phyloP scores from a whole-genome alignment of 2,329 filamentous ascomycete species.

The Stagonosporopsis tanaceti region DNA sequence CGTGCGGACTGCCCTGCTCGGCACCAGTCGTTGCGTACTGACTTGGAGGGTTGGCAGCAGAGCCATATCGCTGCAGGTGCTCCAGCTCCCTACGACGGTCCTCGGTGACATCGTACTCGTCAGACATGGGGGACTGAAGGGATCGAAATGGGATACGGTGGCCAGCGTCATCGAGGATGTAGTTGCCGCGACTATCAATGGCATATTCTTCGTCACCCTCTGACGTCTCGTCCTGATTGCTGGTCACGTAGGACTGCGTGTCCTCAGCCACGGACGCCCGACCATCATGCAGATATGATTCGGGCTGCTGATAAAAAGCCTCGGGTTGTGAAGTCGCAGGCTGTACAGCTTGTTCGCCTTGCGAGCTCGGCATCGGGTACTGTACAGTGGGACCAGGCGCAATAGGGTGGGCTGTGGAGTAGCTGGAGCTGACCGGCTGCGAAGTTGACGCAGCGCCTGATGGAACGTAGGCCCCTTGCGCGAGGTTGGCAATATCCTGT shows the following conservation, averaged over 20 bases:
- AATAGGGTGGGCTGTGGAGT: slow-evolving; percentile 30
- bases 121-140: slow-evolving; percentile 48
- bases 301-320: slow-evolving; percentile 50
- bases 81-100: slow-evolving; percentile 59
- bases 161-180: slow-evolving; percentile 46
- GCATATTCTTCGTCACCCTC: slow-evolving; percentile 50
- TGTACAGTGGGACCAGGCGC: slow-evolving; percentile 36
- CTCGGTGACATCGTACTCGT: slow-evolving; percentile 64
- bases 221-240: slow-evolving; percentile 43
- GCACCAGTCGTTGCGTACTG: slow-evolving; percentile 40
- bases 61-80: slow-evolving; percentile 56
- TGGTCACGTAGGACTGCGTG: slow-evolving; percentile 47
- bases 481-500: slow-evolving; percentile 41
- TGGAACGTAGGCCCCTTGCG: slow-evolving; percentile 47
- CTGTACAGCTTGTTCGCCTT: slow-evolving; percentile 32
- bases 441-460: slow-evolving; percentile 38
- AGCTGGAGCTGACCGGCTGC: slow-evolving; percentile 28
- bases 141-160: slow-evolving; percentile 47
- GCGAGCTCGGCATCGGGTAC: slow-evolving; percentile 30
- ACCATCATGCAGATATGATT: slow-evolving; percentile 46
- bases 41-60: slow-evolving; percentile 39
- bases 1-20: slow-evolving; percentile 22
- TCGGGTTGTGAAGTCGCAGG: slow-evolving; percentile 44
- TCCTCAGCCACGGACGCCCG: slow-evolving; percentile 41
- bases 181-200: slow-evolving; percentile 48